Evolutionary conservation across 345 rosid species (phyloP), one percentile per base, ranked within the genome.

Genomic region (Mercurialis annua): DNA sequence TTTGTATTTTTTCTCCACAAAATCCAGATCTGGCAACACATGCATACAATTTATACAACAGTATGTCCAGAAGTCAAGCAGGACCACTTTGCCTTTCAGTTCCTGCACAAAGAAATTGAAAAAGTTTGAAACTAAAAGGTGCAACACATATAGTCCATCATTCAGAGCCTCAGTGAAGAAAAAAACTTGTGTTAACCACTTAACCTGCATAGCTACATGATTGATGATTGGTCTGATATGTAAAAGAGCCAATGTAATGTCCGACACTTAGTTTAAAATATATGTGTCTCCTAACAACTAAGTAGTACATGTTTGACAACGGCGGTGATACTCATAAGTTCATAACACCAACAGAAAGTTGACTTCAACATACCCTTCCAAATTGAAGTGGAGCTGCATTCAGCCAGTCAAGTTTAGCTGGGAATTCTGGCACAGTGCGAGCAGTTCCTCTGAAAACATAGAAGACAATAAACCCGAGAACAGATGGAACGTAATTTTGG

Each of bases 11-110:
- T 86, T 84, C 85, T 93, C 98, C 85, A 93, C 72, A 76, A 71
- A 89, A 63, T 81, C 98, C 44, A 93, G 77, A 81, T 93, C 98
- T 31, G 94, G 98, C 67, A 90, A 70, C 65, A 90, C 94, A 43
- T 93, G 98, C 90, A 93, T 89, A 60, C 98, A 93, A 65, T 90
- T 90, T 83, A 93, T 88, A 70, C 96, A 93, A 68, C 98, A 90
- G 69, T 93, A 93, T 16, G 98, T 93, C 98, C 98, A 90, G 79
- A 93, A 93, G 65, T 93, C 97, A 77, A 93, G 87, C 64, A 93
- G 70, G 59, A 90, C 98, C 73, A 90, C 94, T 81, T 90, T 93
- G 70, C 98, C 98, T 76, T 78, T 81, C 81, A 93, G 69, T 73
- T 86, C 97, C 98, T 93, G 86, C 75, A 56, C 78, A 74, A 55